These are phyloP conservation scores for Graphilbum ipis-grandicollis DNA, from an alignment of 2,329 filamentous ascomycete genomes.

Conservation along the genomic window DNA sequence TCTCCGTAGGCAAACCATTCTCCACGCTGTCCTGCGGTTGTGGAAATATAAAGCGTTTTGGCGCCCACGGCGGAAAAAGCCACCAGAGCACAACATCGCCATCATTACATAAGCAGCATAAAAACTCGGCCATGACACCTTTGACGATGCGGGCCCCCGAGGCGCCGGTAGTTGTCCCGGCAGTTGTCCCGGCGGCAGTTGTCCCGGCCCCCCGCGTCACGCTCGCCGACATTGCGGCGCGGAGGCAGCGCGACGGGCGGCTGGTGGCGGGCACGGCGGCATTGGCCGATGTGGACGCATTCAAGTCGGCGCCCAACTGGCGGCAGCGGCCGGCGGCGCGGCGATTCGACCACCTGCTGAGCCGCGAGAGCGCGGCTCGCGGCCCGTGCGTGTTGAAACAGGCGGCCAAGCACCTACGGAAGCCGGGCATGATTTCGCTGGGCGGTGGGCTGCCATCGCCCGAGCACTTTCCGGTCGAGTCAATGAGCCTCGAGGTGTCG, in stretches of 20 bases:
- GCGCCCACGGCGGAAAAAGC: too few relatives aligned
- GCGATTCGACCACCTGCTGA: conserved; percentile 59
- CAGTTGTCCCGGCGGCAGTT: too few relatives aligned
- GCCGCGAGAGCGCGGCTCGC: conserved; percentile 39
- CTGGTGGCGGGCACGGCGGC: conserved; percentile 63
- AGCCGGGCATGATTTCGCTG: conserved; percentile 73
- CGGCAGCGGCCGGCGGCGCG: conserved; percentile 58
- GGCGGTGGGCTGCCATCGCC: conserved; percentile 81
- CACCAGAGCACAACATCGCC: too few relatives aligned
- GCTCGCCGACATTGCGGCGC: conserved; percentile 46
- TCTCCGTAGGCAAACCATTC: too few relatives aligned
- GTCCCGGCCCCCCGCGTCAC: too few relatives aligned
- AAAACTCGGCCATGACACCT: too few relatives aligned
- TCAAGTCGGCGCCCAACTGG: conserved; percentile 43
- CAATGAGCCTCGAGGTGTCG: conserved; percentile 59
- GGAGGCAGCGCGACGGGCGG: conserved; percentile 54
- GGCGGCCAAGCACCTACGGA: conserved; percentile 63
- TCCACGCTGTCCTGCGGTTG: too few relatives aligned
- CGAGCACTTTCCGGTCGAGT: conserved; percentile 83
- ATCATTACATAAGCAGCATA: too few relatives aligned
- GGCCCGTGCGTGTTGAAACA: conserved; percentile 62
- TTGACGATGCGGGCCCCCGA: too few relatives aligned
- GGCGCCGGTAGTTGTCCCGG: too few relatives aligned
- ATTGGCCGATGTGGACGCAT: conserved; percentile 61
- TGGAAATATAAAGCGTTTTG: too few relatives aligned